Conservation (phyloP, 1,139 yeast species). For the Geotrichum fermentans region DNA sequence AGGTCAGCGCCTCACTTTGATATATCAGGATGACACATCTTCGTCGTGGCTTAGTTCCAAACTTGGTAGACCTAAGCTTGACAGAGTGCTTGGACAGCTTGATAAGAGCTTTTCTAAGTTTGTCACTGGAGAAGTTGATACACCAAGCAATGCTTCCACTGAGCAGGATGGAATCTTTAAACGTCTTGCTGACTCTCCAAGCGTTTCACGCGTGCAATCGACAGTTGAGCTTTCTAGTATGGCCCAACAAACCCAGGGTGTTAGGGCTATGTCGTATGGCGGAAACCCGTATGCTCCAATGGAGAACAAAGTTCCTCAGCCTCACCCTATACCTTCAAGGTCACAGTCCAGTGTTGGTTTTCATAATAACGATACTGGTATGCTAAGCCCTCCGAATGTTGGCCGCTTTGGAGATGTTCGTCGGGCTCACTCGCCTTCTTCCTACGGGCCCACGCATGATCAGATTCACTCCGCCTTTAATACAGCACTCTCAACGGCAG, state of each 20-base stretch:
- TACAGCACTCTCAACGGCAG: neutral
- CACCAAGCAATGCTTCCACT: constrained; percentile 30
- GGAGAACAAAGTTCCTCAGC: constrained; percentile 2
- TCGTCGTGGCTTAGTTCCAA: constrained; percentile 59
- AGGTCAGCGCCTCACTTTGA: constrained; percentile 25
- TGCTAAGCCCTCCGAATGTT: constrained; percentile 2
- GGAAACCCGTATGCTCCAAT: constrained; percentile 14
- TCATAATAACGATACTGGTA: neutral
- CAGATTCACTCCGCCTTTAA: neutral
- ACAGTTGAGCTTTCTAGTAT: constrained; percentile 9
- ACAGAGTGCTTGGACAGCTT: constrained; percentile 81
- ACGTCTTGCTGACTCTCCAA: constrained; percentile 43
- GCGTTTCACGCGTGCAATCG: constrained; percentile 21
- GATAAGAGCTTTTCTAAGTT: constrained; percentile 77
- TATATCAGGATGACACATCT: constrained; percentile 41
- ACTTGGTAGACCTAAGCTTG: constrained; percentile 71
- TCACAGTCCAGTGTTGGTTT: constrained; percentile 17
- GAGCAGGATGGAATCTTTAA: constrained; percentile 56
- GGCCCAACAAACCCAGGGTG: neutral
- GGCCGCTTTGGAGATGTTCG: neutral
- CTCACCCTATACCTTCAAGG: constrained; percentile 12
- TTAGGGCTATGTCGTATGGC: neutral
- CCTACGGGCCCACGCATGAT: neutral
- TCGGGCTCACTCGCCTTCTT: neutral
- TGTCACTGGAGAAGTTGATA: constrained; percentile 77